Conservation (phyloP, 1,284 basidiomycete species). For the Ustilago sp. region DNA sequence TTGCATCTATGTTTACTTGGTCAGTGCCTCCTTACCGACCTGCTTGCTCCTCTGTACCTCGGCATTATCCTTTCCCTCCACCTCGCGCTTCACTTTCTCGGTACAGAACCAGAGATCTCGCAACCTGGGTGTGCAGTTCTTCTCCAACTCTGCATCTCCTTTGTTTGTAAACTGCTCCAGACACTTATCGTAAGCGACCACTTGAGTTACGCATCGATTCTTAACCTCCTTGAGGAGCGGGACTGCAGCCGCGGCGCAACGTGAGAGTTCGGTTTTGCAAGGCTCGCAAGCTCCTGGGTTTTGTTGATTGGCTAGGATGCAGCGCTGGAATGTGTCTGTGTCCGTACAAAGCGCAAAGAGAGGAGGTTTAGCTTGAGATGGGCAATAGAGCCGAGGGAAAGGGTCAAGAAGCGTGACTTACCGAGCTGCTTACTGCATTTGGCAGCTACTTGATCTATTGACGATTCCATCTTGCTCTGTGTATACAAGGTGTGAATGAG, state of each 20-base stretch:
- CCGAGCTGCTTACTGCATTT: conserved; percentile 57
- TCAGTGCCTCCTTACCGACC: conserved; percentile 31
- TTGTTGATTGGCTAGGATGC: conserved; percentile 61
- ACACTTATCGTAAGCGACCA: conserved; percentile 64
- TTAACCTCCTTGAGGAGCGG: conserved; percentile 64
- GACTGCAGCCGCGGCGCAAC: conserved; percentile 62
- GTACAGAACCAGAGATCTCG: conserved; percentile 62
- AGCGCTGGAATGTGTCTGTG: conserved; percentile 61
- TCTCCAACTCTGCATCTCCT: conserved; percentile 57
- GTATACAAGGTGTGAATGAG: neutral
- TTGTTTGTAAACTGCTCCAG: conserved; percentile 43
- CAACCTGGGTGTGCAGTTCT: conserved; percentile 58
- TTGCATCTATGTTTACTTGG: conserved; percentile 17
- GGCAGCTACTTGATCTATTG: conserved; percentile 55
- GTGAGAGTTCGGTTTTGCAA: conserved; percentile 53
- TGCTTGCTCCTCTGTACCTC: conserved; percentile 23
- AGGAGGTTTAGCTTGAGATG: neutral
- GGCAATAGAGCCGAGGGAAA: neutral
- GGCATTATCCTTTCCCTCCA: conserved; percentile 28
- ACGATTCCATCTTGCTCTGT: conserved; percentile 41
- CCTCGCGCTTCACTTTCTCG: conserved; percentile 58
- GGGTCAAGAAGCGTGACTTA: conserved; percentile 3
- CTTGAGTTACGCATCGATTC: conserved; percentile 52
- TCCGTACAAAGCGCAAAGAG: neutral
- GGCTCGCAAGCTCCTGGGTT: conserved; percentile 51